Evolutionary conservation across 257 asterid species (phyloP).

Genomic region (Marsdenia floribunda): DNA sequence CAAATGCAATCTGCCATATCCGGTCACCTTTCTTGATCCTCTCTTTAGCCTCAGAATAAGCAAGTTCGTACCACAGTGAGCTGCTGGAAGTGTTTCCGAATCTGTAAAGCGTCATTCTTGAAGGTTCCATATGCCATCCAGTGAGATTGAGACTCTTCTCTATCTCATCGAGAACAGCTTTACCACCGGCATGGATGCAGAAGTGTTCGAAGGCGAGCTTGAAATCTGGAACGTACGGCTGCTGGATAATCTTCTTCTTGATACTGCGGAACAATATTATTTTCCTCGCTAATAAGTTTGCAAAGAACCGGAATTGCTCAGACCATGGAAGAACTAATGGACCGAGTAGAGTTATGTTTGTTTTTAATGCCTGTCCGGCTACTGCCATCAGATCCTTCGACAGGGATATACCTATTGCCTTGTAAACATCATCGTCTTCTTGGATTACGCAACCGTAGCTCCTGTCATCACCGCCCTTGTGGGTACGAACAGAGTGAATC

Average conservation of each 20-base stretch:
- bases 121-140: conserved; percentile 36
- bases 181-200: conserved; percentile 39
- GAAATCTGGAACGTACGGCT: conserved; percentile 29
- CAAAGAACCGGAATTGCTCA: conserved; percentile 17
- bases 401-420: conserved; percentile 16
- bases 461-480: conserved; percentile 29
- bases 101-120: conserved; percentile 40
- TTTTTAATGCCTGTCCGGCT: conserved; percentile 33
- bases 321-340: conserved; percentile 37
- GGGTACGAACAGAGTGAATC: conserved; percentile 24
- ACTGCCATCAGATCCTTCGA: conserved; percentile 24
- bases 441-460: conserved; percentile 21
- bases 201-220: conserved; percentile 40
- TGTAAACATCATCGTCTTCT: conserved; percentile 22
- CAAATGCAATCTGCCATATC: conserved; percentile 37
- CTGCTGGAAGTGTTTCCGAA: conserved; percentile 42
- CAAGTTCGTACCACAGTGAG: conserved; percentile 39
- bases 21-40: conserved; percentile 31
- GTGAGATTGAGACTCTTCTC: conserved; percentile 25
- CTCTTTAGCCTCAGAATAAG: conserved; percentile 35
- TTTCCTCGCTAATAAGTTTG: conserved; percentile 13
- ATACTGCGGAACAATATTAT: background rate
- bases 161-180: conserved; percentile 26
- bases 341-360: conserved; percentile 26
- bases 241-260: conserved; percentile 4